Base-by-base conservation (phyloP, 352 stramenopile genomes). In the Peronospora destructor region DNA sequence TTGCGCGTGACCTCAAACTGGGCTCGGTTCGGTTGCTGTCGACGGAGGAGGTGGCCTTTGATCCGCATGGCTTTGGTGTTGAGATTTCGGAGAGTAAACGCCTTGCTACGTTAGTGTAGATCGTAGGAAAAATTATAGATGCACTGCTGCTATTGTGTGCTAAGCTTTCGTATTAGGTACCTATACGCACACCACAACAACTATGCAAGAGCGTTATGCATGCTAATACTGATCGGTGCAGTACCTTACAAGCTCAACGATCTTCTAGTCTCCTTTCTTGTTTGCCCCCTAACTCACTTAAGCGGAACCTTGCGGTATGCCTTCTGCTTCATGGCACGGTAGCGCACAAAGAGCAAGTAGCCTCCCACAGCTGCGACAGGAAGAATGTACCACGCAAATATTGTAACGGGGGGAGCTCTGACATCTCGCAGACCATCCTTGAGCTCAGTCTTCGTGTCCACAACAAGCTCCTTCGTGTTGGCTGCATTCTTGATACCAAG, bases 371-470 rank as follows among this genome's bases (percentile, higher is more conserved):
- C 73, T 33, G 45, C 66, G 12, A 91, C 62, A 0, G 80, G 80
- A 30, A 91, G 44, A 37, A 87, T 73, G 71, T 91, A 91, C 80
- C 75, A 91, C 29, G 68, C 71, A 43, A 89, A 89, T 7, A 91
- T 60, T 33, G 75, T 80, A 35, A 89, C 64, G n/a, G 61, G 71
- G 42, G 80, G 77, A 21, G 73, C 74, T 14, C 44, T 64, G 40
- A 69, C 65, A 2, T 59, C 57, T 49, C 85, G 64, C 2, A 87
- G 54, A 38, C 60, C 66, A 32, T 75, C 59, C 39, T 73, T 70
- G 30, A 58, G 41, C 41, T 79, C 61, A 12, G 47, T 49, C 53
- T 79, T 70, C 10, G 39, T 48, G 26, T 70, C 55, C 7, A 49
- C 52, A 28, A 71, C 65, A 14, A 83, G 53, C 9, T 67, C 61